Conservation (phyloP, 2,329 filamentous ascomycete genomes). For the Aspergillus pseudonomiae region DNA sequence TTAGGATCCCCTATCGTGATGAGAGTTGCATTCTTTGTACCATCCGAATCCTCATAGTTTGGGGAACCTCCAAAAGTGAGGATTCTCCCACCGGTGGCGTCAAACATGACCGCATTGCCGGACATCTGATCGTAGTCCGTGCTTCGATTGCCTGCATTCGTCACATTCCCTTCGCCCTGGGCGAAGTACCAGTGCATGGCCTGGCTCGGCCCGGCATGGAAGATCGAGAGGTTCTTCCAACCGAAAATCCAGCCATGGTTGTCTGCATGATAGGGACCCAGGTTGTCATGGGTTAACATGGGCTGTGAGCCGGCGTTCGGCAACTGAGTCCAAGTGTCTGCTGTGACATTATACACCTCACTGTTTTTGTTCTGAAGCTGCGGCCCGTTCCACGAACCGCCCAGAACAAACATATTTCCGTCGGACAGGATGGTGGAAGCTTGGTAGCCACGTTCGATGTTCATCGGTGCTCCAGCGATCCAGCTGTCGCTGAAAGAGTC, state of each 20-base stretch:
- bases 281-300: slow-evolving; percentile 8
- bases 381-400: slow-evolving; percentile 6
- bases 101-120: slow-evolving; percentile 13
- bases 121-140: slow-evolving; percentile 7
- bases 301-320: neutral
- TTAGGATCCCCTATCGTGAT: slow-evolving; percentile 9
- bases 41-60: slow-evolving; percentile 7
- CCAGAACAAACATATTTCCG: slow-evolving; percentile 10
- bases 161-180: neutral
- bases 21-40: slow-evolving; percentile 1
- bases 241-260: slow-evolving; percentile 16
- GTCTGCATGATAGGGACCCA: slow-evolving; percentile 1
- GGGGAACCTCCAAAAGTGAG: slow-evolving; percentile 6
- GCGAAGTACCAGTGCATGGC: slow-evolving; percentile 13
- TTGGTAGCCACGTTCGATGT: slow-evolving; percentile 7
- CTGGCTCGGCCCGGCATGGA: slow-evolving; percentile 10
- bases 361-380: slow-evolving; percentile 3
- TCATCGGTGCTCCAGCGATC: neutral
- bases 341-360: slow-evolving; percentile 3
- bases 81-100: slow-evolving; percentile 1
- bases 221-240: slow-evolving; percentile 9
- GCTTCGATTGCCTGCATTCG: neutral
- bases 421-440: slow-evolving; percentile 7
- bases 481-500: neutral
- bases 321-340: neutral